Conservation (phyloP, 2,329 filamentous ascomycete genomes). For the Epichloe brachyelytri region DNA sequence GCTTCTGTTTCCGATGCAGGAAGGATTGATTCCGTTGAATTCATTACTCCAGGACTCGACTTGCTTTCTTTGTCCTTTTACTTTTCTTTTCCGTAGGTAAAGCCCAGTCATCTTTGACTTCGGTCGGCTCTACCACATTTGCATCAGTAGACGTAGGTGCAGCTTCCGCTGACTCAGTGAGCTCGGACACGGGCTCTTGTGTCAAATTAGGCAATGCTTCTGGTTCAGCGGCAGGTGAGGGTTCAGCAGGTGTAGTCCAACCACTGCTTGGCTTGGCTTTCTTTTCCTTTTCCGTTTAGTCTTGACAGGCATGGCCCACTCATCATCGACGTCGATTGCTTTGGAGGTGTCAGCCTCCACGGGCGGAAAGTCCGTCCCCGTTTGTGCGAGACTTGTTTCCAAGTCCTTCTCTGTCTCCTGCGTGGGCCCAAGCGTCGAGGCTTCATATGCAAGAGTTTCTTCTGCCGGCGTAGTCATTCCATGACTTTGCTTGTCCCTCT, state of each 20-base stretch:
- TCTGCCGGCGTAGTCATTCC: not conserved
- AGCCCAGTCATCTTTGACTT: constrained; percentile 1
- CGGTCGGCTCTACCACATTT: not conserved
- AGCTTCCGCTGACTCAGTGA: not conserved
- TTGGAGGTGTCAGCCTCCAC: not conserved
- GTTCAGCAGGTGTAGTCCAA: not conserved
- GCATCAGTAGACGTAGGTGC: not conserved
- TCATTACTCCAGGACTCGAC: not conserved
- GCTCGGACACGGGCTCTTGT: not conserved
- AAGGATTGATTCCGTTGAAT: not conserved
- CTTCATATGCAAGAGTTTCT: not conserved
- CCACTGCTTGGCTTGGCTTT: constrained; percentile 9
- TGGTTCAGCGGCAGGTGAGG: not conserved
- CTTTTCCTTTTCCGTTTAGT: constrained; percentile 31
- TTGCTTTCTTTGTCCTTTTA: constrained; percentile 4
- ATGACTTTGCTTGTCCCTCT: constrained; percentile 1
- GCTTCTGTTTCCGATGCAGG: not conserved
- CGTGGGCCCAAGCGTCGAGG: not conserved
- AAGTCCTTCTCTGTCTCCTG: not conserved
- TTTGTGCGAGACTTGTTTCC: not conserved
- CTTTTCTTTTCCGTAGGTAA: constrained; percentile 1
- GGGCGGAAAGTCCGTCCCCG: not conserved
- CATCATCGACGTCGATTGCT: not conserved
- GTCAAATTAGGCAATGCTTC: not conserved
- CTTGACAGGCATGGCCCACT: constrained; percentile 16